phyloP scores from a whole-genome alignment of 495 filamentous ascomycete species.

The Neurospora africana region DNA sequence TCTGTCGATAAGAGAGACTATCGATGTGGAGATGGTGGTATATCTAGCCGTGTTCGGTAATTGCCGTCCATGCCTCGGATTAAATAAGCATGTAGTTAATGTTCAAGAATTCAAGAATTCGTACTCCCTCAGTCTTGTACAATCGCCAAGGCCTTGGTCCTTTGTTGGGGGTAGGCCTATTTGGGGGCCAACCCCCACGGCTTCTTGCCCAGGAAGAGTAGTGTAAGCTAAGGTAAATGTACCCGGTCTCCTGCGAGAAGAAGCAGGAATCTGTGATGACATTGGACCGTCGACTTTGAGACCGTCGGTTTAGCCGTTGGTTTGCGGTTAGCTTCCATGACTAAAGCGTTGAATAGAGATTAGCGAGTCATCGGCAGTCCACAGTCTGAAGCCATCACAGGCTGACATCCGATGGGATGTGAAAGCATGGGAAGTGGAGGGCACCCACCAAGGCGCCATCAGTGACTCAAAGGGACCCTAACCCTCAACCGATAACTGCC shows the following conservation, averaged over 20 bases:
- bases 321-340: neutral
- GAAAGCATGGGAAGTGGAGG: neutral
- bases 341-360: neutral
- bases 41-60: neutral
- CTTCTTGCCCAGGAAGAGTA: neutral
- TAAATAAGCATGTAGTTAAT: neutral
- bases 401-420: neutral
- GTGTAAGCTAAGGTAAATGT: neutral
- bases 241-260: neutral
- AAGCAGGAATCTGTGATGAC: neutral
- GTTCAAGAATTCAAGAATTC: neutral
- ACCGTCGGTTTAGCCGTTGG: neutral
- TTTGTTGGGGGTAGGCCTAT: neutral
- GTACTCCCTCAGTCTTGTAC: neutral
- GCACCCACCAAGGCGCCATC: neutral
- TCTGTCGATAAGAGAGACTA: neutral
- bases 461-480: neutral
- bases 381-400: neutral
- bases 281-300: neutral
- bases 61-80: neutral
- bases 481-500: neutral
- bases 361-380: neutral
- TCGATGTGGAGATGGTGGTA: neutral
- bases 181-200: neutral
- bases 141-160: neutral